These are phyloP conservation scores for Dactylellina drechsleri DNA, from an alignment of 2,329 filamentous ascomycete genomes.

Conservation along the genomic window DNA sequence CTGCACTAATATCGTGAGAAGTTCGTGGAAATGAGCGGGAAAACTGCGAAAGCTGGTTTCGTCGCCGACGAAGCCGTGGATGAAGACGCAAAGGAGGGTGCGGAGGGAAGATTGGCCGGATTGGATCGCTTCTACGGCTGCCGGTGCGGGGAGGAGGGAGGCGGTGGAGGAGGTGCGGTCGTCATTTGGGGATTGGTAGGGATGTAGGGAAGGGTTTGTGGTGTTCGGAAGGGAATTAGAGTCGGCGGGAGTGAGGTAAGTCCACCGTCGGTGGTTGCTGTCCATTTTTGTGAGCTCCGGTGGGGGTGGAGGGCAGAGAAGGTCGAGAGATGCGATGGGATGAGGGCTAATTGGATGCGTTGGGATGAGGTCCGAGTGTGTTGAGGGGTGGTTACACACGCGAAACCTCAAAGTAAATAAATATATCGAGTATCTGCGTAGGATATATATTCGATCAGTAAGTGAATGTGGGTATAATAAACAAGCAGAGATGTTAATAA, in stretches of 20 bases:
- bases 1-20: constrained; percentile 73
- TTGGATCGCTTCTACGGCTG: constrained; percentile 34
- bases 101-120: constrained; percentile 58
- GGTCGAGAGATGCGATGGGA: constrained; percentile 1
- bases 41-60: constrained; percentile 89
- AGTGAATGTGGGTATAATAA: no score
- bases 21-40: constrained; percentile 83
- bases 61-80: constrained; percentile 91
- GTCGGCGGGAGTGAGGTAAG: constrained; percentile 30
- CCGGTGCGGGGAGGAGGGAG: constrained; percentile 36
- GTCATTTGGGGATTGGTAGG: constrained; percentile 42
- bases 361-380: constrained; percentile 7
- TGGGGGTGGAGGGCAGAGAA: background rate
- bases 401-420: background rate
- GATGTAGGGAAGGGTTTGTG: constrained; percentile 39
- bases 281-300: constrained; percentile 18
- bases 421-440: background rate
- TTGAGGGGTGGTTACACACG: constrained; percentile 14
- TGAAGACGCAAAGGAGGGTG: constrained; percentile 78
- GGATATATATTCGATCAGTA: no score
- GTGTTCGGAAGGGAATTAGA: constrained; percentile 39
- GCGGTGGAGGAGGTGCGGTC: constrained; percentile 45
- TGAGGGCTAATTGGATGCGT: background rate
- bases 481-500: no score
- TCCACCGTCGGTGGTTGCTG: constrained; percentile 28